phyloP scores from a whole-genome alignment of 2,329 filamentous ascomycete genomes.

The Aspergillus chevalieri region DNA sequence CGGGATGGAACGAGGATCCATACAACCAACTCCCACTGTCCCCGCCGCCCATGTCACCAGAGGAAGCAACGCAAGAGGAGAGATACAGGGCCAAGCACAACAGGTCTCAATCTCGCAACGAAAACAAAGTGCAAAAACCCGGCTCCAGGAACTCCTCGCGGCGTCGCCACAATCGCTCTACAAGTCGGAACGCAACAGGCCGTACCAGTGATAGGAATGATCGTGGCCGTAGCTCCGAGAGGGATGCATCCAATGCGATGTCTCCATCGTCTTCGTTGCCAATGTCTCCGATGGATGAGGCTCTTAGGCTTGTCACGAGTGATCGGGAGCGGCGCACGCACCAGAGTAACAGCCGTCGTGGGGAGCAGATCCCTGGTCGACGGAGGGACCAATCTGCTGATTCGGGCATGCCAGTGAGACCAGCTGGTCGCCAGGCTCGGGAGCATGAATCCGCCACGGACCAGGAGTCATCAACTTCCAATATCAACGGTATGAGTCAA shows the following conservation, averaged over 20 bases:
- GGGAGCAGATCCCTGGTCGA: constrained; percentile 39
- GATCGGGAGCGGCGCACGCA: constrained; percentile 44
- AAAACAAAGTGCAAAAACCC: constrained; percentile 50
- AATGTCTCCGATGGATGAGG: constrained; percentile 64
- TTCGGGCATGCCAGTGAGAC: constrained; percentile 27
- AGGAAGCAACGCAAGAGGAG: constrained; percentile 56
- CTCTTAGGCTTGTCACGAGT: constrained; percentile 38
- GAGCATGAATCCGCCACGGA: constrained; percentile 16
- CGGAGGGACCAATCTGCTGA: constrained; percentile 44
- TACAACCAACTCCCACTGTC: constrained; percentile 73
- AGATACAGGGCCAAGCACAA: constrained; percentile 39
- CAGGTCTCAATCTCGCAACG: constrained; percentile 28
- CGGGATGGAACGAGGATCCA: constrained; percentile 61
- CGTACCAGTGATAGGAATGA: constrained; percentile 26
- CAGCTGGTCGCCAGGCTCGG: constrained; percentile 28
- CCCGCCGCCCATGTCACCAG: constrained; percentile 88
- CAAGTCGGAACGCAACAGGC: constrained; percentile 38
- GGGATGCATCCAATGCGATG: constrained; percentile 53
- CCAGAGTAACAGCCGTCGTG: constrained; percentile 47
- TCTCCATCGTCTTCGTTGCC: constrained; percentile 80
- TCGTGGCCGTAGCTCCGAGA: constrained; percentile 58
- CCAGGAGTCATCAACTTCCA: constrained; percentile 5
- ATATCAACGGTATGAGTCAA: constrained; percentile 7
- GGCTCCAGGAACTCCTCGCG: constrained; percentile 25
- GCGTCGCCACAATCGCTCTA: constrained; percentile 32